Percentiles rank a stretch among this genome's conserved stretches.
These are phyloP conservation scores for Porogramme epimiltina DNA, from an alignment of 1,284 basidiomycete species.

Conservation along the genomic window DNA sequence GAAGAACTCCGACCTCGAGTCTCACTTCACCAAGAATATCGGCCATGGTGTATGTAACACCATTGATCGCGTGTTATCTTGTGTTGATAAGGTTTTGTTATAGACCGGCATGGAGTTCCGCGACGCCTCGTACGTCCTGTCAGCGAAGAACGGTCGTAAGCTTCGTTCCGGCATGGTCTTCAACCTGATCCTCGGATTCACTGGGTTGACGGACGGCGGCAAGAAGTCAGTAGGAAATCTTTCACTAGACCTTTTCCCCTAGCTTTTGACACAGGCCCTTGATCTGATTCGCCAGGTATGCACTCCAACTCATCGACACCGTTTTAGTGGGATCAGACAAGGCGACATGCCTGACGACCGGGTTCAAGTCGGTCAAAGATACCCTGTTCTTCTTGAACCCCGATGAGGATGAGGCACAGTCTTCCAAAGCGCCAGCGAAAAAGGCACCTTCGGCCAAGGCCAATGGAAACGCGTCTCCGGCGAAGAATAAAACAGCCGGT, in stretches of 20 bases:
- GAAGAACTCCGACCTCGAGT: constrained; percentile 83
- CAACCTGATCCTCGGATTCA: constrained; percentile 84
- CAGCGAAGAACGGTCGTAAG: constrained; percentile 74
- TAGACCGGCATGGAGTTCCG: constrained; percentile 95
- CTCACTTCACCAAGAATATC: constrained; percentile 85
- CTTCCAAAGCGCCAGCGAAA: constrained; percentile 55
- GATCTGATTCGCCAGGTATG: constrained; percentile 60
- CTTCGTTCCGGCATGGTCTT: constrained; percentile 86
- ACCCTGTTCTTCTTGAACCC: constrained; percentile 85
- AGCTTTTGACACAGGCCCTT: not conserved
- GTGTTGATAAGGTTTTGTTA: constrained; percentile 1
- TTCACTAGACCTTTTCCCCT: not conserved
- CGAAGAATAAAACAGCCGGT: constrained; percentile 74
- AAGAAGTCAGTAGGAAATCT: constrained; percentile 60
- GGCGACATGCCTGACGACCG: constrained; percentile 79
- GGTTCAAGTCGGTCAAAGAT: constrained; percentile 82
- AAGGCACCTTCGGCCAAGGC: constrained; percentile 55
- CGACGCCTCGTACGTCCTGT: constrained; percentile 84
- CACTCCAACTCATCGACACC: constrained; percentile 90
- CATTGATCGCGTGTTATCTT: not conserved
- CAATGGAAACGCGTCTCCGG: constrained; percentile 61
- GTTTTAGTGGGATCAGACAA: constrained; percentile 76
- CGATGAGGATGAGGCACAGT: constrained; percentile 50
- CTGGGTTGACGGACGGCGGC: constrained; percentile 78
- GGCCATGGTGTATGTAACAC: constrained; percentile 84